Conservation (phyloP, 2,329 filamentous ascomycete genomes). For the Phaeosphaeria sp. region DNA sequence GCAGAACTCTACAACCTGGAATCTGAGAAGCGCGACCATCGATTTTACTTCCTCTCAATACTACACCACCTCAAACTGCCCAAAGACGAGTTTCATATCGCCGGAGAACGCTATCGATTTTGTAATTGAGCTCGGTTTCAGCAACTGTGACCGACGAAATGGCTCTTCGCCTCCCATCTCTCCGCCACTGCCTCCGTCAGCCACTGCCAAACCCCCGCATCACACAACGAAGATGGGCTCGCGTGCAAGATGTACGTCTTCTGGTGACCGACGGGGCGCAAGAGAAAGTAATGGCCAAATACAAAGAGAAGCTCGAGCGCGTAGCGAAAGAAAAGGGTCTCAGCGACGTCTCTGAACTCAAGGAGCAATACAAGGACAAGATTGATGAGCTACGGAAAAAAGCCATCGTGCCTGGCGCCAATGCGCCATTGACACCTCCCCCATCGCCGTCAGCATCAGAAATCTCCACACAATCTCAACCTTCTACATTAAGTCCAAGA, state of each 20-base stretch:
- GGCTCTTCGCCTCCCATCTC: conserved; percentile 34
- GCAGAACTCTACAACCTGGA: not conserved
- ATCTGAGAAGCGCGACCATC: too few species aligned
- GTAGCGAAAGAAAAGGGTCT: conserved; percentile 80
- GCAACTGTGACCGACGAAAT: conserved; percentile 12
- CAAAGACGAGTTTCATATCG: not conserved
- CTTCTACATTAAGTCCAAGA: conserved; percentile 14
- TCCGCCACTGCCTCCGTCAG: conserved; percentile 42
- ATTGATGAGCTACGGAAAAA: conserved; percentile 75
- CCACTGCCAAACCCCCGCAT: conserved; percentile 35
- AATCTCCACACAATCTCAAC: conserved; percentile 8
- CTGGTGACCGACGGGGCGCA: conserved; percentile 77
- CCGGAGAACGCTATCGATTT: too few species aligned
- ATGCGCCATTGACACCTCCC: conserved; percentile 49
- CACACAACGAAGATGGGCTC: conserved; percentile 82
- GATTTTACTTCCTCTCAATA: too few species aligned
- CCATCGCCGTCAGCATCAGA: conserved; percentile 15
- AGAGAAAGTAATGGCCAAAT: conserved; percentile 78
- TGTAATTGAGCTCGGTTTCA: not conserved
- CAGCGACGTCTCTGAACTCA: conserved; percentile 75
- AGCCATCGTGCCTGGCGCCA: conserved; percentile 63
- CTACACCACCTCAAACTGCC: not conserved
- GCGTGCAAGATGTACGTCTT: conserved; percentile 91
- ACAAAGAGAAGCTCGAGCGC: conserved; percentile 80
- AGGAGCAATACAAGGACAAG: conserved; percentile 82